A percentile compares a stretch with the other conserved stretches of the same genome.
phyloP scores from a whole-genome alignment of 768 basidiomycete species.

The Panus rudis region DNA sequence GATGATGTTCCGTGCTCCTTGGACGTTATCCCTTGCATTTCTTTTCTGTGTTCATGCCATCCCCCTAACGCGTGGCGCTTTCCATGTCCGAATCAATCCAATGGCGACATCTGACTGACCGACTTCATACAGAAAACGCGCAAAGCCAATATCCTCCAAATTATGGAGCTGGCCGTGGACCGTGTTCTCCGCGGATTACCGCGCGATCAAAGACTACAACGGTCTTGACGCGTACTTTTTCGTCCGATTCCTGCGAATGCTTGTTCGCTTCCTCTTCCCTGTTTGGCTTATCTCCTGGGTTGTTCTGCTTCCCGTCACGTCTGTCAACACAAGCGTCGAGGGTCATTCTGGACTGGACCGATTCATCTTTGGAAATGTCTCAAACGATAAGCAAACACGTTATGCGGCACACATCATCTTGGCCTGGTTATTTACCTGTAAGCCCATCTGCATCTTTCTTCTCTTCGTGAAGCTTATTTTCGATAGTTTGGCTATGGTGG shows the following conservation, averaged over 20 bases:
- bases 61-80: neutral
- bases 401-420: conserved; percentile 77
- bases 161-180: conserved; percentile 62
- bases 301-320: conserved; percentile 72
- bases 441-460: conserved; percentile 18
- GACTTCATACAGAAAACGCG: conserved; percentile 43
- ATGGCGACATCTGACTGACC: conserved; percentile 7
- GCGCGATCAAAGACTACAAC: conserved; percentile 56
- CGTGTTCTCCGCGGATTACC: conserved; percentile 56
- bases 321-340: conserved; percentile 40
- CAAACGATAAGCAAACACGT: conserved; percentile 39
- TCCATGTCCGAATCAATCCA: neutral
- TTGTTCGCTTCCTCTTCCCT: conserved; percentile 75
- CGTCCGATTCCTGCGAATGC: conserved; percentile 82
- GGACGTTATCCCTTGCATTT: neutral
- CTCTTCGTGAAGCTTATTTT: neutral
- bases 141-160: conserved; percentile 40
- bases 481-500: conserved; percentile 76
- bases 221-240: conserved; percentile 93
- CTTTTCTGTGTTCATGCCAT: neutral
- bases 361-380: conserved; percentile 81
- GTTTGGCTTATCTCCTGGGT: conserved; percentile 90
- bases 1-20: neutral
- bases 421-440: conserved; percentile 73
- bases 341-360: conserved; percentile 52